phyloP scores from a whole-genome alignment of 805 yeast genomes.

The Candida coquimbonensis region DNA sequence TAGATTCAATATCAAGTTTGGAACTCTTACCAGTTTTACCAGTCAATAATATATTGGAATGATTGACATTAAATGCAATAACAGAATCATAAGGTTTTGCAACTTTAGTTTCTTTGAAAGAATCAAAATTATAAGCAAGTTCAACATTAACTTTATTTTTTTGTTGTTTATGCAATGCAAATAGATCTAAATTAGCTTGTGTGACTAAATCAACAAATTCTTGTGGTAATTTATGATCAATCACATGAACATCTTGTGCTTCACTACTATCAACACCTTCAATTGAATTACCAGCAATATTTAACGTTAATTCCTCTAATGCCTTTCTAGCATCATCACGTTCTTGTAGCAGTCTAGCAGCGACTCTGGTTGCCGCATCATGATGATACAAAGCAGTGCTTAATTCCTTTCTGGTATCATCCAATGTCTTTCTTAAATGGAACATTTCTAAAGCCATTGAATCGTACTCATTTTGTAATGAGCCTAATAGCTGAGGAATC shows the following conservation, averaged over 20 bases:
- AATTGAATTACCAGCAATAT: constrained; percentile 26
- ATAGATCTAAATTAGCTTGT: constrained; percentile 12
- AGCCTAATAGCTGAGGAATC: constrained; percentile 68
- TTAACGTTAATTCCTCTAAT: constrained; percentile 44
- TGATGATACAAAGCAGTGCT: constrained; percentile 74
- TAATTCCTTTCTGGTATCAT: constrained; percentile 59
- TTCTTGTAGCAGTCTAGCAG: constrained; percentile 66
- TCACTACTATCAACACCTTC: not conserved
- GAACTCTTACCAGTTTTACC: constrained; percentile 16
- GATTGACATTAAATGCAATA: not conserved
- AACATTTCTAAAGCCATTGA: constrained; percentile 76
- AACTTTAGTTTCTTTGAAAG: not conserved
- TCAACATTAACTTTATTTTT: constrained; percentile 19
- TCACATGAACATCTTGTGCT: not conserved
- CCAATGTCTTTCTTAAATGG: constrained; percentile 64
- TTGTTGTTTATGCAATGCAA: constrained; percentile 15
- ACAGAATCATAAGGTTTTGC: constrained; percentile 17
- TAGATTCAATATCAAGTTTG: constrained; percentile 4
- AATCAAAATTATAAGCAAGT: constrained; percentile 6
- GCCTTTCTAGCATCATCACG: constrained; percentile 69
- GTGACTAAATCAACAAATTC: constrained; percentile 6
- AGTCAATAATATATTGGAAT: constrained; percentile 8
- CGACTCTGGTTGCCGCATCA: constrained; percentile 88
- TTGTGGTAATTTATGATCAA: constrained; percentile 5
- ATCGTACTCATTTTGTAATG: constrained; percentile 88